Percentiles rank a stretch among this genome's conserved stretches.
phyloP scores from a whole-genome alignment of 1,284 basidiomycete genomes.

The Ustilago cynodontis region DNA sequence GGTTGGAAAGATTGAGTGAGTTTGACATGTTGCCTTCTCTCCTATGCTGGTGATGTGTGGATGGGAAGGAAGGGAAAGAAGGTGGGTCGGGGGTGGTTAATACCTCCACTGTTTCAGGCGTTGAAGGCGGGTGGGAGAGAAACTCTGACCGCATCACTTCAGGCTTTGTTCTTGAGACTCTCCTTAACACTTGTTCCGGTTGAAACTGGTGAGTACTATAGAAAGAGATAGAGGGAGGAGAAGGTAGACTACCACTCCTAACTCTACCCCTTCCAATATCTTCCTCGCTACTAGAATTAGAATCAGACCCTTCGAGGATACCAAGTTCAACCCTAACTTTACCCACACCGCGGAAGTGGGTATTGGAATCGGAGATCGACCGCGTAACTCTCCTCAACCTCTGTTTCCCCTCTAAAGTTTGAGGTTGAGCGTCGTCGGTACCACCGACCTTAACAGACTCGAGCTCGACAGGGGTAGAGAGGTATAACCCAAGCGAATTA shows the following conservation, averaged over 20 bases:
- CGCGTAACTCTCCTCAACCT: conserved; percentile 20
- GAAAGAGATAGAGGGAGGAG: background rate
- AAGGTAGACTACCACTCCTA: background rate
- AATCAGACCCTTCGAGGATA: background rate
- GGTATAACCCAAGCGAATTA: background rate
- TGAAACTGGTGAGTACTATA: background rate
- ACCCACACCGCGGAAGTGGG: no score
- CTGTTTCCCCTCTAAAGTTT: background rate
- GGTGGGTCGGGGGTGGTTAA: background rate
- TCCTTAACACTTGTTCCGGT: conserved; percentile 13
- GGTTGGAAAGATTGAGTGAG: background rate
- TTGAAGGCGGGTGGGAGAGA: conserved; percentile 6
- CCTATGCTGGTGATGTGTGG: background rate
- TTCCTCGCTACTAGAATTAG: background rate
- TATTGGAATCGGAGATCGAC: conserved; percentile 25
- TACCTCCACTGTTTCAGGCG: background rate
- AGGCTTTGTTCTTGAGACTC: conserved; percentile 8
- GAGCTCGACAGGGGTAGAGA: background rate
- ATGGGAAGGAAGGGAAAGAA: background rate
- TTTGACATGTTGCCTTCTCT: background rate
- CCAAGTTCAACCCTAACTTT: background rate
- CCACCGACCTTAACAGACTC: background rate
- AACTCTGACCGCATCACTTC: conserved; percentile 25
- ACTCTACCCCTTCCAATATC: background rate
- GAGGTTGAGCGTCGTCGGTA: background rate